A percentile compares a stretch with the other conserved stretches of the same genome.
These are phyloP conservation scores for Aspergillus sp. DNA, from an alignment of 2,329 filamentous ascomycete genomes.

Conservation along the genomic window DNA sequence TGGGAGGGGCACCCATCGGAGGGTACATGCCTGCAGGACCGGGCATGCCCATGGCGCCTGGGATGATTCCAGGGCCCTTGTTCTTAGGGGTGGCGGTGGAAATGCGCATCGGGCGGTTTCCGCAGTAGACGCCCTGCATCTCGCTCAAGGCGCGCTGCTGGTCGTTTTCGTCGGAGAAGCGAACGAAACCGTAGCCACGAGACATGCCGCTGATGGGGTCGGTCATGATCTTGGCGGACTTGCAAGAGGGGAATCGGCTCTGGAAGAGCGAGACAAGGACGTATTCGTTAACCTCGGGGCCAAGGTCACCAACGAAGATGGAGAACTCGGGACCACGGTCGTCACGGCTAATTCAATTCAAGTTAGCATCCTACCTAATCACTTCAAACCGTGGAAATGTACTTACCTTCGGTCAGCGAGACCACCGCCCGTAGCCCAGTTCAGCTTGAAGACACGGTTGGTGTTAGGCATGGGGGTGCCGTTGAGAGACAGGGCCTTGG, in stretches of 20 bases:
- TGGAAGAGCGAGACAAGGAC: slow-evolving; percentile 97
- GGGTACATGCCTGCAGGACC: slow-evolving; percentile 60
- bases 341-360: slow-evolving; percentile 55
- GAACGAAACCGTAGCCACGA: slow-evolving; percentile 94
- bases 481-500: slow-evolving; percentile 86
- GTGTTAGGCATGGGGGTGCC: slow-evolving; percentile 89
- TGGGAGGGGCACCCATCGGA: slow-evolving; percentile 63
- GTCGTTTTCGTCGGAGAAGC: slow-evolving; percentile 91
- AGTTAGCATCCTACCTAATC: slow-evolving; percentile 8
- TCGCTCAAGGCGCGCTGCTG: slow-evolving; percentile 93
- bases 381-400: background rate
- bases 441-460: slow-evolving; percentile 92
- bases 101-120: slow-evolving; percentile 97
- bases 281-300: slow-evolving; percentile 97
- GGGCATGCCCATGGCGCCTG: slow-evolving; percentile 49
- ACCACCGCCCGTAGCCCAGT: slow-evolving; percentile 97
- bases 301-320: slow-evolving; percentile 97
- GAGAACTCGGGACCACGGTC: slow-evolving; percentile 94
- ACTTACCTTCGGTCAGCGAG: slow-evolving; percentile 83
- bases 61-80: slow-evolving; percentile 53
- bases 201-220: slow-evolving; percentile 97
- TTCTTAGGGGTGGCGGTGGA: slow-evolving; percentile 98
- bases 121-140: slow-evolving; percentile 99
- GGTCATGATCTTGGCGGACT: slow-evolving; percentile 99
- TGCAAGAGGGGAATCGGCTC: slow-evolving; percentile 92